Percentiles rank a stretch among this genome's conserved stretches.
These are phyloP conservation scores for Wickerhamiella hasegawae DNA, from an alignment of 805 yeast genomes.

Conservation along the genomic window DNA sequence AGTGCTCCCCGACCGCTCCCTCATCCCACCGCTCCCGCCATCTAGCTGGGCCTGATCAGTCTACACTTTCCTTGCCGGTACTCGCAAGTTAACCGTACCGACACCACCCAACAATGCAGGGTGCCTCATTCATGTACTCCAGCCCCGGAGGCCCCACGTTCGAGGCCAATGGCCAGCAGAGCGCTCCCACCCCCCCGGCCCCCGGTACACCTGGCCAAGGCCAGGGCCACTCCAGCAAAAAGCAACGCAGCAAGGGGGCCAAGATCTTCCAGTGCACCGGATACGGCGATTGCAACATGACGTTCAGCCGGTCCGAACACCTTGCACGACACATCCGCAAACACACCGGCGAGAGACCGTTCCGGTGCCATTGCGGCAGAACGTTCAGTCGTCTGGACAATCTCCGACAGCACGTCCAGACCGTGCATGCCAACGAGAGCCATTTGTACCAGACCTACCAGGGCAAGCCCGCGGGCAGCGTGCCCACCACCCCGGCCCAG, in stretches of 20 bases:
- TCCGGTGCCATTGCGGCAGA: constrained; percentile 65
- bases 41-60: too few relatives aligned
- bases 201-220: too few relatives aligned
- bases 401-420: constrained; percentile 78
- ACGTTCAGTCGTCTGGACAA: constrained; percentile 75
- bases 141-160: too few relatives aligned
- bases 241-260: constrained; percentile 14
- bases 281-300: constrained; percentile 72
- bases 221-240: too few relatives aligned
- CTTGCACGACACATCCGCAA: constrained; percentile 82
- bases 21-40: too few relatives aligned
- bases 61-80: too few relatives aligned
- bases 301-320: constrained; percentile 83
- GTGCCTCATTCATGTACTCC: constrained; percentile 2
- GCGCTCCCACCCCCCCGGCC: too few relatives aligned
- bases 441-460: constrained; percentile 14
- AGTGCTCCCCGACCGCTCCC: too few relatives aligned
- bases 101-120: not conserved
- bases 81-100: too few relatives aligned
- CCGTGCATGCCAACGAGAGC: constrained; percentile 48
- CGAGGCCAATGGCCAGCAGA: too few relatives aligned
- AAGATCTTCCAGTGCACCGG: constrained; percentile 71
- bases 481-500: too few relatives aligned
- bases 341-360: constrained; percentile 91
- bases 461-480: constrained; percentile 1